Evolutionary conservation across 306 rosid genomes (phyloP), one percentile per base, ranked within the genome.

Genomic region (Pyrus pyrifolia): DNA sequence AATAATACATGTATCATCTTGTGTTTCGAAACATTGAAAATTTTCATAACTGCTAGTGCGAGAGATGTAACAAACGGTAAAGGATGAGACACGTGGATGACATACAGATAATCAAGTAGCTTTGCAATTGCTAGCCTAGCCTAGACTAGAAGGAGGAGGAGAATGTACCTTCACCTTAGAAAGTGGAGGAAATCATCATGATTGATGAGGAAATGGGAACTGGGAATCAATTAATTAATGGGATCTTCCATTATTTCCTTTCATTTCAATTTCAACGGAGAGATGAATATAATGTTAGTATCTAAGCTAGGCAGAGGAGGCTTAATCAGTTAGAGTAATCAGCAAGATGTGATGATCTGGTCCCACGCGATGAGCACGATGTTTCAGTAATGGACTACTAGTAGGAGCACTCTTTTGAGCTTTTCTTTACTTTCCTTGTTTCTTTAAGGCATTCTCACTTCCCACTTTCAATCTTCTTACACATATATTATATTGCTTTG

Each of bases 81-180:
- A 85, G 70, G 52, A 30, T n/a, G 63, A 4, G 84, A 87, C 93
- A 91, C 96, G 91, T 88, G 92, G 93, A 86, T 71, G 79, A 87
- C 98, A 85, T 73, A 85, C 86, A 83, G 63, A 82, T 55, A 73
- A 59, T 19, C 33, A 73, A 13, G 22, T 80, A 42, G 76, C 61
- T 49, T 49, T 49, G 8, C 55, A 15, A 49, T 49, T 49, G 65
- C 31, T 12, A 60, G 65, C 19, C 19, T 59, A 59, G 30, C 31
- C 31, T 25, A 11, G 17, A 60, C 3, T 25, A 6, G 61, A 53
- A 67, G 30, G 9, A 25, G 68, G 25, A 70, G 90, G 83, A 80
- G 96, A 88, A 86, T 80, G 82, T 85, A 68, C 78, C 79, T 40
- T 23, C 38, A 23, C 63, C 55, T 51, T 25, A 19, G 67, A 13